Percentiles rank a stretch among this genome's conserved stretches.
These are phyloP conservation scores for Chlorella ohadii DNA, from an alignment of 139 green algal species.

Conservation along the genomic window DNA sequence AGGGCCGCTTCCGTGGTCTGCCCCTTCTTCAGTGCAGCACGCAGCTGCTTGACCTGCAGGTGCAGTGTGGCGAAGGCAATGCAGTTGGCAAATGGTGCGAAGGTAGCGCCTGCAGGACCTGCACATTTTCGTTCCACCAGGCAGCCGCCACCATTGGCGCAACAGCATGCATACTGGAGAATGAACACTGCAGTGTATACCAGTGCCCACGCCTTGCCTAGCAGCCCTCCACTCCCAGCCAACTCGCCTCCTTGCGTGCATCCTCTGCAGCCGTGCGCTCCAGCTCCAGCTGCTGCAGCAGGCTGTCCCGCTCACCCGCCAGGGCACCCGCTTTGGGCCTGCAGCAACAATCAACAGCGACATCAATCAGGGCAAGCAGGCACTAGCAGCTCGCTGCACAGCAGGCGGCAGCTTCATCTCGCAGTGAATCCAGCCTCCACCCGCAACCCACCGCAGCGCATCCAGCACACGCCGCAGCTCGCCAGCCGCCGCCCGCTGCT, in stretches of 20 bases:
- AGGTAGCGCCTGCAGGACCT: too few relatives aligned
- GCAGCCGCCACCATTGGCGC: too few relatives aligned
- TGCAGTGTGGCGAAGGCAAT: neutral
- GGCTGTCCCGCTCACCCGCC: conserved; percentile 7
- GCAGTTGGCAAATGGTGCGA: too few relatives aligned
- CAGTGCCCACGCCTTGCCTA: too few relatives aligned
- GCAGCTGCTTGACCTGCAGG: conserved; percentile 22
- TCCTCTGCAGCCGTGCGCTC: conserved; percentile 36
- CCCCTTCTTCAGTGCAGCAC: neutral
- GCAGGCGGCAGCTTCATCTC: neutral
- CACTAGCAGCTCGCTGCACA: too few relatives aligned
- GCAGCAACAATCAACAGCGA: neutral
- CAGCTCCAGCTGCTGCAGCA: conserved; percentile 38
- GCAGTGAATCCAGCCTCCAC: neutral
- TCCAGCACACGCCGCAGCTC: conserved; percentile 30
- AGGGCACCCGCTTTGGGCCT: conserved; percentile 17
- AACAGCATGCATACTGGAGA: too few relatives aligned
- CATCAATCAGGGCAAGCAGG: too few relatives aligned
- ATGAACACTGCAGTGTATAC: too few relatives aligned
- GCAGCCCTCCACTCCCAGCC: too few relatives aligned
- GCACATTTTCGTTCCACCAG: too few relatives aligned
- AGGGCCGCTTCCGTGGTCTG: conserved; percentile 7
- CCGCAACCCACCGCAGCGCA: neutral
- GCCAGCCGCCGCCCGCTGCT: neutral
- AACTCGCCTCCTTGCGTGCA: conserved; percentile 16